phyloP scores from a whole-genome alignment of 352 stramenopile species.

The Globisporangium nagaii region DNA sequence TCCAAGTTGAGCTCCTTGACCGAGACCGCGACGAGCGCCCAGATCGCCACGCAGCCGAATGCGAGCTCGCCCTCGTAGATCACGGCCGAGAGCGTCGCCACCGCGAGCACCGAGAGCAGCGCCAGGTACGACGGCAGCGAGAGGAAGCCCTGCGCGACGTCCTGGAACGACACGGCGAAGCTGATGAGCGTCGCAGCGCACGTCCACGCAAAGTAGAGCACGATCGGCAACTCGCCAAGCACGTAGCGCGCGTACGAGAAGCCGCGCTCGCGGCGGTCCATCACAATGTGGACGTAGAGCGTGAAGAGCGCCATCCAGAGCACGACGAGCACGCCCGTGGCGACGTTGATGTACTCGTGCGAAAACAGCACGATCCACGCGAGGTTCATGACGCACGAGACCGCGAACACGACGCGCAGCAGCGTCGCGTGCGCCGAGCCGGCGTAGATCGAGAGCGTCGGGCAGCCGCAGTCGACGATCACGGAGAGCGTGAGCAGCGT shows the following conservation, averaged over 20 bases:
- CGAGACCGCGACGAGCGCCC: slow-evolving; percentile 50
- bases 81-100: slow-evolving; percentile 47
- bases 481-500: slow-evolving; percentile 53
- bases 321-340: slow-evolving; percentile 43
- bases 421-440: slow-evolving; percentile 35
- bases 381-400: slow-evolving; percentile 65
- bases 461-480: slow-evolving; percentile 60
- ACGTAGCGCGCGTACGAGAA: slow-evolving; percentile 48
- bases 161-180: slow-evolving; percentile 54
- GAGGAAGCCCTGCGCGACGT: slow-evolving; percentile 37
- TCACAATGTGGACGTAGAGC: slow-evolving; percentile 53
- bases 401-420: slow-evolving; percentile 53
- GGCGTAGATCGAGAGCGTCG: slow-evolving; percentile 54
- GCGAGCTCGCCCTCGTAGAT: slow-evolving; percentile 53
- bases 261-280: slow-evolving; percentile 27
- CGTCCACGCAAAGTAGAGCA: slow-evolving; percentile 73
- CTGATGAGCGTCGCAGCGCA: slow-evolving; percentile 65
- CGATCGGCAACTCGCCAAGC: slow-evolving; percentile 54
- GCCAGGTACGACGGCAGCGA: slow-evolving; percentile 51
- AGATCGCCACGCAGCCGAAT: slow-evolving; percentile 61
- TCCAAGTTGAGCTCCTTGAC: slow-evolving; percentile 50
- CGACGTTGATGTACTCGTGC: slow-evolving; percentile 52
- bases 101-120: slow-evolving; percentile 47
- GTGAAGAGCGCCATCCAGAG: slow-evolving; percentile 57
- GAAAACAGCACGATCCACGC: slow-evolving; percentile 69